Evolutionary conservation across 1,284 basidiomycete species (phyloP), one percentile per base, ranked within the genome.

Genomic region (Pseudozyma sp.): DNA sequence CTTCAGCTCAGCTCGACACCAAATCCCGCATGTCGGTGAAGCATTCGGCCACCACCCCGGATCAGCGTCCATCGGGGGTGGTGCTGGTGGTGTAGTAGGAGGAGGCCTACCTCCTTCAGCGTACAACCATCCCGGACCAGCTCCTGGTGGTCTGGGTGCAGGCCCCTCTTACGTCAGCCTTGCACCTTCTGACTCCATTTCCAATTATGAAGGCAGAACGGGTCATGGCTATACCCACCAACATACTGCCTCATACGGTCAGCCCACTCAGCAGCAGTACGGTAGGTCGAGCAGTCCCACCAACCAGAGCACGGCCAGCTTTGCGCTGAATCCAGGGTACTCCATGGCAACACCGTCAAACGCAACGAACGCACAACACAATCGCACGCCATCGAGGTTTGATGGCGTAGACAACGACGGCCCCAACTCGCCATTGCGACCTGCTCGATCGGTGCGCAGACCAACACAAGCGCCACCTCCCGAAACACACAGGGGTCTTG

Each of bases 371-470:
- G 39, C 44, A 10, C 44, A 59, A 14, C 61, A 64, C 42, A 44
- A 25, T 34, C 60, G 65, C 45, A 53, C 31, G 13, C 59, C 55
- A 1, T 65, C 61, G 1, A 58, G 62, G 10, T 50, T 39, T 13
- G 65, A 67, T 13, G 21, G 12, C 34, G 18, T 25, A 31, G 52
- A 16, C 40, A 42, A 42, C 52, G 16, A 21, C 13, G 34, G 43
- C 3, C 54, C 65, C 10, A 19, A 58, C 31, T 76, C 74, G 21
- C 79, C 79, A n/a, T 53, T 78, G 13, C 57, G 79, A 18, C 79
- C 79, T 6, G 78, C 76, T 10, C 57, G 79, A 34, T 79, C 77
- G 14, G 60, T 69, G 36, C 62, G 79, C 16, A 65, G 79, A 25
- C 77, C 78, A 13, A 58, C 54, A 31, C 76, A 81, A 47, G 70